Conservation (phyloP, 805 yeast species). For the Candida nitratophila region DNA sequence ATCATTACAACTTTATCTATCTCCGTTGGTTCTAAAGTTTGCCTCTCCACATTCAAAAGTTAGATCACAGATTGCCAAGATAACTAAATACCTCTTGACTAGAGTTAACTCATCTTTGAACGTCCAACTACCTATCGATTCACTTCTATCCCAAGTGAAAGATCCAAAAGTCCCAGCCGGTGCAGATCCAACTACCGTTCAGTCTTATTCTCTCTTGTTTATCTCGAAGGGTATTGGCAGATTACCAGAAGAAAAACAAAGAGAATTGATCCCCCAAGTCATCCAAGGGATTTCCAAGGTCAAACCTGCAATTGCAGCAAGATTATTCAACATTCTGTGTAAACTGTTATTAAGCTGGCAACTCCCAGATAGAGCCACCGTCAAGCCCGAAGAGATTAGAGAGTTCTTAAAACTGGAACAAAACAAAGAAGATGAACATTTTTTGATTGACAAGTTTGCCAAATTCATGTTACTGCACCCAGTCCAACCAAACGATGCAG, state of each 20-base stretch:
- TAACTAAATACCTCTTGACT: constrained; percentile 60
- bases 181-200: constrained; percentile 42
- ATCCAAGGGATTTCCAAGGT: constrained; percentile 39
- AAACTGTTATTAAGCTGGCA: constrained; percentile 45
- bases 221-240: constrained; percentile 64
- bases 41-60: constrained; percentile 64
- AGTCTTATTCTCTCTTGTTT: constrained; percentile 57
- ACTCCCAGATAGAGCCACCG: constrained; percentile 39
- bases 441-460: constrained; percentile 40
- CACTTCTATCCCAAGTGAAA: constrained; percentile 58
- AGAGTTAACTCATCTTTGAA: constrained; percentile 50
- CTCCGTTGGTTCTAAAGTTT: constrained; percentile 74
- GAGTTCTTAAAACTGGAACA: constrained; percentile 29
- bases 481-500: constrained; percentile 26
- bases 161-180: constrained; percentile 38
- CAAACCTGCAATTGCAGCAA: constrained; percentile 31
- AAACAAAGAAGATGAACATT: constrained; percentile 33
- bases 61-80: constrained; percentile 52
- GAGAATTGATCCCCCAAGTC: constrained; percentile 38
- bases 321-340: constrained; percentile 55
- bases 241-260: constrained; percentile 30
- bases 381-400: constrained; percentile 31
- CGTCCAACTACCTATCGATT: constrained; percentile 56
- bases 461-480: constrained; percentile 55
- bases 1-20: constrained; percentile 53